Evolutionary conservation across 371 early-diverging fungal genomes (phyloP), one percentile per base, ranked within the genome.

Genomic region (Zancudomyces culisetae): DNA sequence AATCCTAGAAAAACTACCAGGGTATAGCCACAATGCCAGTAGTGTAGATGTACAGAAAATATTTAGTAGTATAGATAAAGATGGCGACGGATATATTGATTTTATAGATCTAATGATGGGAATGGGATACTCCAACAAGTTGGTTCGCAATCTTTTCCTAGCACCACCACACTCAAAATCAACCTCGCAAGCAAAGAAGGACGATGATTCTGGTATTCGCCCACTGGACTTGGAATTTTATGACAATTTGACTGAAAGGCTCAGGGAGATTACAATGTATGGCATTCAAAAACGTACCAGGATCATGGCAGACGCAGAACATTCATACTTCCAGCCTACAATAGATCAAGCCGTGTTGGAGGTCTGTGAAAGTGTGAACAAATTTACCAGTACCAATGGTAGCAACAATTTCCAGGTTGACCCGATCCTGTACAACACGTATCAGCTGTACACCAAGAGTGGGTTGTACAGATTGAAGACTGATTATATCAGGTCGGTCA

Each of bases 281-380:
- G 87, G 90, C 12, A 58, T 64, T 19, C 54, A 71, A 27, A 60
- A 64, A 27, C 68, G 76, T 21, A 87, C 87, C 10, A 75, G 83
- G 3, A 61, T 92, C 28, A 82, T 91, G 81, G 71, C 92, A 20
- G 96, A 95, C 63, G 96, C 96, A 45, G 96, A 95, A 61, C 91
- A 90, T 66, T 63, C 80, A 26, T 86, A 88, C 66, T 92, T 91
- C 75, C 93, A 93, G 68, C 78, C 85, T 3, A 86, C 87, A 22
- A 88, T 96, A 66, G 90, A 90, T 66, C 78, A 79, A 51, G 75
- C 90, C 2, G 81, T 85, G 12, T 57, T 86, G 27, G 70, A 72
- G 20, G 60, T 89, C 45, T 73, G 74, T 64, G 60, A 69, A 45
- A 67, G 74, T 52, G 87, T 72, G 64, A 91, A 92, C 64, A 58